These are phyloP conservation scores for Apophysomyces variabilis DNA, from an alignment of 371 early-diverging fungal genomes.

Conservation along the genomic window DNA sequence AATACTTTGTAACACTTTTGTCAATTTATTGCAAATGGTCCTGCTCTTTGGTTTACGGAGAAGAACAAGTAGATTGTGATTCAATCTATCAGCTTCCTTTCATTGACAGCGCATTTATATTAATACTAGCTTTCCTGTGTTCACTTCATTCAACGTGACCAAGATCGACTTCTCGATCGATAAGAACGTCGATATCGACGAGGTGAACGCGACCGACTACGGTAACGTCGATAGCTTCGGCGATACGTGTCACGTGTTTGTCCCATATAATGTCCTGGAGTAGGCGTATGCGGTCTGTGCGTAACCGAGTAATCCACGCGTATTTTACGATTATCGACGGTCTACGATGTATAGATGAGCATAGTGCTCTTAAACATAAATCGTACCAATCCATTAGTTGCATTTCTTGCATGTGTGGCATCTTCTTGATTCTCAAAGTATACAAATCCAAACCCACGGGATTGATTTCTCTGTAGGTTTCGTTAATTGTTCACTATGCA, in stretches of 20 bases:
- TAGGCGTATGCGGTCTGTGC: conserved; percentile 63
- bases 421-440: conserved; percentile 80
- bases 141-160: conserved; percentile 1
- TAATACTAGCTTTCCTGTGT: no score
- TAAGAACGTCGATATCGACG: conserved; percentile 13
- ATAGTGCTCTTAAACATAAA: not conserved
- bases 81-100: no score
- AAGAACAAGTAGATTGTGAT: no score
- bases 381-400: conserved; percentile 32
- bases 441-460: conserved; percentile 84
- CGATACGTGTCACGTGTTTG: conserved; percentile 34
- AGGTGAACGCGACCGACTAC: conserved; percentile 17
- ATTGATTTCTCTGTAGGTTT: conserved; percentile 30
- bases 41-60: no score
- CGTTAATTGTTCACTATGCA: not conserved
- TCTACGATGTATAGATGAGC: conserved; percentile 31
- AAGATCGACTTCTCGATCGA: conserved; percentile 7
- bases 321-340: conserved; percentile 71
- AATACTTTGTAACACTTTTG: no score
- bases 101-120: no score
- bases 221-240: conserved; percentile 15
- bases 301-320: conserved; percentile 80
- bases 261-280: conserved; percentile 74
- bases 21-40: no score
- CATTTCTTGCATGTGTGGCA: conserved; percentile 79